Percentiles rank a stretch among this genome's conserved stretches.
These are phyloP conservation scores for Prunus padus DNA, from an alignment of 306 rosid genomes.

Conservation along the genomic window DNA sequence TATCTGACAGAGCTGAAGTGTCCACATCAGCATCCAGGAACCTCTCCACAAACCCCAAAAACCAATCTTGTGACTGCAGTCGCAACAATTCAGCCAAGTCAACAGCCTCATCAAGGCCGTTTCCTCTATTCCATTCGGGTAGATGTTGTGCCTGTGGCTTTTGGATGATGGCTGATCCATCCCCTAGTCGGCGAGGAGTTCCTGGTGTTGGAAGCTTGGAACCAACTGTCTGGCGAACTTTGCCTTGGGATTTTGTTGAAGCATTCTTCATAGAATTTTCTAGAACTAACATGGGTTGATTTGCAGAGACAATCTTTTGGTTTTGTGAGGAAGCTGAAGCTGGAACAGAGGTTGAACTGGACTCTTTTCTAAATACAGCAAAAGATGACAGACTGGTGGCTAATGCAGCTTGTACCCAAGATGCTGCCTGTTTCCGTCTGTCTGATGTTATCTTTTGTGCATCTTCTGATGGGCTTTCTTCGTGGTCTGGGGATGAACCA, in stretches of 20 bases:
- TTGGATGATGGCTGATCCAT: slow-evolving; percentile 39
- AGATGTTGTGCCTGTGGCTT: slow-evolving; percentile 59
- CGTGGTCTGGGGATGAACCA: slow-evolving; percentile 52
- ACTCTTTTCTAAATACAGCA: slow-evolving; percentile 54
- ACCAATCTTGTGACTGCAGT: slow-evolving; percentile 73
- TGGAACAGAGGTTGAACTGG: slow-evolving; percentile 36
- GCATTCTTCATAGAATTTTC: slow-evolving; percentile 61
- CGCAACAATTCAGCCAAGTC: slow-evolving; percentile 64
- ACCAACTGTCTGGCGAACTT: slow-evolving; percentile 39
- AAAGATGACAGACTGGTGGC: slow-evolving; percentile 76
- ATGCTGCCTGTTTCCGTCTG: slow-evolving; percentile 59
- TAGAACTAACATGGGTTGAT: slow-evolving; percentile 59
- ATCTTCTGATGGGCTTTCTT: slow-evolving; percentile 61
- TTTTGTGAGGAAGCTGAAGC: slow-evolving; percentile 51
- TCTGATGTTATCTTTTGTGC: slow-evolving; percentile 53
- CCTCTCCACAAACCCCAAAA: slow-evolving; percentile 77
- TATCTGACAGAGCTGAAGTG: slow-evolving; percentile 60
- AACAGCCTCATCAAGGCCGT: slow-evolving; percentile 63
- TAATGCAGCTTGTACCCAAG: slow-evolving; percentile 91
- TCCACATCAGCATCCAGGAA: slow-evolving; percentile 80
- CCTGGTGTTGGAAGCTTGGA: slow-evolving; percentile 50
- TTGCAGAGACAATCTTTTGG: slow-evolving; percentile 50
- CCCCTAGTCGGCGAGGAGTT: slow-evolving; percentile 51
- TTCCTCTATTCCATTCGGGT: slow-evolving; percentile 73
- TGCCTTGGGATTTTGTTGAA: slow-evolving; percentile 50